These are phyloP conservation scores for Corynascus novoguineensis DNA, from an alignment of 495 filamentous ascomycete species.

Conservation along the genomic window DNA sequence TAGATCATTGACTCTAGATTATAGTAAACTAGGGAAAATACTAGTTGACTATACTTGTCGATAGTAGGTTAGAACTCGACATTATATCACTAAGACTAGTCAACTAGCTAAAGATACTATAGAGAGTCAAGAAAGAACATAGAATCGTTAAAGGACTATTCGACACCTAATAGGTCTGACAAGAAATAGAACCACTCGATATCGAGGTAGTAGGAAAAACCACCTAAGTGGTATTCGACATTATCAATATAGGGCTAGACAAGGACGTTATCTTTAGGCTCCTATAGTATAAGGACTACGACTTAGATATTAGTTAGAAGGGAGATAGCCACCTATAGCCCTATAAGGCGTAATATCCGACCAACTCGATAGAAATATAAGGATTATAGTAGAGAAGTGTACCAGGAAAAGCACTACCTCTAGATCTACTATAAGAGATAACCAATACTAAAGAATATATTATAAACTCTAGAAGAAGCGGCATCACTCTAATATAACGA, in stretches of 20 bases:
- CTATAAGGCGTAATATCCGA: background rate
- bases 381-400: too few species aligned
- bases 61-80: too few species aligned
- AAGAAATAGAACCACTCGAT: background rate
- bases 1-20: background rate
- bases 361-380: background rate
- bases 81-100: background rate
- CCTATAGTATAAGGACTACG: background rate
- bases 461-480: too few species aligned
- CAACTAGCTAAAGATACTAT: background rate
- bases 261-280: background rate
- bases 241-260: background rate
- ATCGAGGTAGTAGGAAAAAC: background rate
- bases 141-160: background rate
- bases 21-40: background rate
- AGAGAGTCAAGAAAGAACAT: background rate
- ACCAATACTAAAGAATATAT: too few species aligned
- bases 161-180: background rate
- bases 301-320: background rate
- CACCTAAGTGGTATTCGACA: background rate
- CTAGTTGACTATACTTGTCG: too few species aligned
- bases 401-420: too few species aligned
- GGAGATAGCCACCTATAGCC: background rate
- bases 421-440: too few species aligned
- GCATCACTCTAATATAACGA: too few species aligned